Evolutionary conservation across 768 basidiomycete genomes (phyloP).

Genomic region (Rhizopogon roseolus): DNA sequence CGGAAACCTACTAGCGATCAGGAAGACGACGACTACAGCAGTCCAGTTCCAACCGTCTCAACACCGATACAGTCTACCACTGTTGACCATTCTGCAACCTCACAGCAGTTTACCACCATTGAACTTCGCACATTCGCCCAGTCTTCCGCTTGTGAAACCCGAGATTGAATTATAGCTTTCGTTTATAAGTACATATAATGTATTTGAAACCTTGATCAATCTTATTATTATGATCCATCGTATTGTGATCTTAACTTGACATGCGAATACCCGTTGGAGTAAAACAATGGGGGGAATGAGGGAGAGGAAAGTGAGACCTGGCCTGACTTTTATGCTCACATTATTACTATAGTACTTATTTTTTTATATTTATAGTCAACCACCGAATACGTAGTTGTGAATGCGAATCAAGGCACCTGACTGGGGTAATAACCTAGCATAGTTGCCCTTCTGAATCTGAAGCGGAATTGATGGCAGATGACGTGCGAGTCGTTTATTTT

Average conservation of each 20-base stretch:
- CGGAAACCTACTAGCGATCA: background rate
- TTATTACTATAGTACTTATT: too few relatives aligned
- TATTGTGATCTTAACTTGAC: background rate
- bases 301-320: too few relatives aligned
- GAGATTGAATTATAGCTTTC: background rate
- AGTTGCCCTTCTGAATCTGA: too few relatives aligned
- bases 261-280: background rate
- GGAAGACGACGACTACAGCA: conserved; percentile 9
- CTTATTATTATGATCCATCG: background rate
- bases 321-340: too few relatives aligned
- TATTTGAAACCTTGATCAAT: background rate
- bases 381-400: too few relatives aligned
- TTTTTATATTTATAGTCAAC: too few relatives aligned
- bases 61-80: conserved; percentile 16
- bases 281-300: background rate
- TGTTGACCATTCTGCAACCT: conserved; percentile 6
- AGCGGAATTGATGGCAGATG: too few relatives aligned
- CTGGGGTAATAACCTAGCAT: too few relatives aligned
- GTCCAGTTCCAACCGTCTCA: background rate
- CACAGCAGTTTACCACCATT: background rate
- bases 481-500: background rate
- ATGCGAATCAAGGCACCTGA: too few relatives aligned
- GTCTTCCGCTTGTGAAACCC: too few relatives aligned
- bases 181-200: background rate
- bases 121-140: background rate